These are phyloP conservation scores for Spathaspora boniae DNA, from an alignment of 805 yeast species.

Conservation along the genomic window DNA sequence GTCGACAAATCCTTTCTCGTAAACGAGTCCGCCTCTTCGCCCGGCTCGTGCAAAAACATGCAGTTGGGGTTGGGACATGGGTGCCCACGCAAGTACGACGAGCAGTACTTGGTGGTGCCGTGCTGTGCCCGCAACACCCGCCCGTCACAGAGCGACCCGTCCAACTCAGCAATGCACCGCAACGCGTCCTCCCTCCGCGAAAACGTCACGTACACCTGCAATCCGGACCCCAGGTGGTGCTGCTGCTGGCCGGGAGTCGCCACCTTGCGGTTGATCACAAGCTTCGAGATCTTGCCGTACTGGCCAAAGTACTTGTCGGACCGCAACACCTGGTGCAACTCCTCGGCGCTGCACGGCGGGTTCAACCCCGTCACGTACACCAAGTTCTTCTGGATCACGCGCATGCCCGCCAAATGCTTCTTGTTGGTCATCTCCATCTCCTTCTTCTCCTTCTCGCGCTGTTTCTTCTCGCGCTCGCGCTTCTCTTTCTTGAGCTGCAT, in stretches of 20 bases:
- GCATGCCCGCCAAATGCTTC: conserved; percentile 91
- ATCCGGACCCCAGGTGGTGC: conserved; percentile 61
- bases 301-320: conserved; percentile 97
- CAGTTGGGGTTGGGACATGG: conserved; percentile 98
- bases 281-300: conserved; percentile 91
- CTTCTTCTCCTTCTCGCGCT: conserved; percentile 85
- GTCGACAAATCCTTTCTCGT: conserved; percentile 85
- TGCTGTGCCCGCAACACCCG: conserved; percentile 88
- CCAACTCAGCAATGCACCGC: conserved; percentile 84
- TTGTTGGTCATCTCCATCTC: conserved; percentile 83
- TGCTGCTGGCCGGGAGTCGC: conserved; percentile 39
- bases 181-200: conserved; percentile 93
- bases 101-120: conserved; percentile 97
- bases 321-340: conserved; percentile 74
- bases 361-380: conserved; percentile 95
- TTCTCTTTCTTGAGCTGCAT: conserved; percentile 80
- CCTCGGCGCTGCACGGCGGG: conserved; percentile 79
- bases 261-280: conserved; percentile 81
- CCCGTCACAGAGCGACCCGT: conserved; percentile 92
- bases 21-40: conserved; percentile 97
- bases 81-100: conserved; percentile 91
- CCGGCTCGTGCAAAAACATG: conserved; percentile 98
- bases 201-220: conserved; percentile 95
- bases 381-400: conserved; percentile 96
- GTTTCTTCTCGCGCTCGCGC: conserved; percentile 78